Percentiles rank a stretch among this genome's conserved stretches.
Evolutionary conservation across 2,329 filamentous ascomycete species (phyloP).

Genomic region (Rutstroemia sp.): DNA sequence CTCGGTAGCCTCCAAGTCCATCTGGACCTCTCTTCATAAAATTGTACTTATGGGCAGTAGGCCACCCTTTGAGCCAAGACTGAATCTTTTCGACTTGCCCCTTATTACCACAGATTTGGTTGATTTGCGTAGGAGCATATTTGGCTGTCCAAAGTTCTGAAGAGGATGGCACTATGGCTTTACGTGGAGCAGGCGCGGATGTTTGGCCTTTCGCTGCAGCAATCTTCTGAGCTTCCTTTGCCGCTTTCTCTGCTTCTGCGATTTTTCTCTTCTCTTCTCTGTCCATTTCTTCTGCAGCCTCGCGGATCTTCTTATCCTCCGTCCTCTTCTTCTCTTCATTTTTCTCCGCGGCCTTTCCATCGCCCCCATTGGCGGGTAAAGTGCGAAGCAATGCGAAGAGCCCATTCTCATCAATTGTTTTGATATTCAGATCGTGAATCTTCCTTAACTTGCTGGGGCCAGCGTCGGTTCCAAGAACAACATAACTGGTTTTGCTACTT

Average conservation of each 20-base stretch:
- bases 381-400: slow-evolving; percentile 76
- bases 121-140: slow-evolving; percentile 79
- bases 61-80: slow-evolving; percentile 78
- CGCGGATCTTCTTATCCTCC: slow-evolving; percentile 74
- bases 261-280: slow-evolving; percentile 61
- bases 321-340: slow-evolving; percentile 76
- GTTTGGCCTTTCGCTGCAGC: slow-evolving; percentile 28
- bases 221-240: slow-evolving; percentile 30
- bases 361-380: slow-evolving; percentile 79
- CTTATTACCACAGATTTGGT: slow-evolving; percentile 95
- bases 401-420: slow-evolving; percentile 90
- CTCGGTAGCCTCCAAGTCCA: slow-evolving; percentile 73
- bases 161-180: slow-evolving; percentile 35
- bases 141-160: slow-evolving; percentile 86
- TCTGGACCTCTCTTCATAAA: slow-evolving; percentile 82
- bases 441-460: slow-evolving; percentile 89
- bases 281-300: slow-evolving; percentile 80
- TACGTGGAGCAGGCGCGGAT: slow-evolving; percentile 33
- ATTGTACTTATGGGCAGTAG: slow-evolving; percentile 66
- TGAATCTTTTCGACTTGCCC: slow-evolving; percentile 82
- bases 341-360: slow-evolving; percentile 80
- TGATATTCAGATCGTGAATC: slow-evolving; percentile 72
- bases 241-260: slow-evolving; percentile 44
- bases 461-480: slow-evolving; percentile 84
- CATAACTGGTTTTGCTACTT: slow-evolving; percentile 89